A percentile compares a stretch with the other conserved stretches of the same genome.
Evolutionary conservation across 1,284 basidiomycete genomes (phyloP).

Genomic region (Pyrrhoderma lamaoense): DNA sequence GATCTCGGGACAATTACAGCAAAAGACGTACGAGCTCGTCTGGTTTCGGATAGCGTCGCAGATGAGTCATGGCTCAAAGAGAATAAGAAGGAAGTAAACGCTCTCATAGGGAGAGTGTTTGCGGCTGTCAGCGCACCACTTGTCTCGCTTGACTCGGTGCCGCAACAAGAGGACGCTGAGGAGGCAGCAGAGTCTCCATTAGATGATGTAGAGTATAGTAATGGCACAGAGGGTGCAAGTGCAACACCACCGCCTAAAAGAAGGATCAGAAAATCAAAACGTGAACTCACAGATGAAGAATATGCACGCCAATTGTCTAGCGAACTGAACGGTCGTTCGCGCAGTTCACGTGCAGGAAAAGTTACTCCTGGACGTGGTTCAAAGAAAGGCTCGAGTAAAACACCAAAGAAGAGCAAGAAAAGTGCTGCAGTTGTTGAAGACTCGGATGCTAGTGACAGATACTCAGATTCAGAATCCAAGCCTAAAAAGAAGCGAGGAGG

Average conservation of each 20-base stretch:
- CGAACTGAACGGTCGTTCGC: slow-evolving; percentile 62
- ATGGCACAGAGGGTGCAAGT: slow-evolving; percentile 26
- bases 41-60: slow-evolving; percentile 43
- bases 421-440: slow-evolving; percentile 50
- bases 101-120: slow-evolving; percentile 53
- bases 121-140: slow-evolving; percentile 39
- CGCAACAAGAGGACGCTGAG: slow-evolving; percentile 9
- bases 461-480: slow-evolving; percentile 30
- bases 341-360: slow-evolving; percentile 34
- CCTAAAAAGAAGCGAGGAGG: slow-evolving; percentile 29
- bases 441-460: slow-evolving; percentile 35
- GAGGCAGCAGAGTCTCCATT: slow-evolving; percentile 18
- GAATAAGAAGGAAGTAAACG: slow-evolving; percentile 52
- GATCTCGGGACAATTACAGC: slow-evolving; percentile 71
- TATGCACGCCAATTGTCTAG: slow-evolving; percentile 62
- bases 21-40: slow-evolving; percentile 64
- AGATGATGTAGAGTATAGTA: slow-evolving; percentile 10
- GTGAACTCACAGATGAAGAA: slow-evolving; percentile 54
- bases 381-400: slow-evolving; percentile 34
- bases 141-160: background rate
- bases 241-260: slow-evolving; percentile 30
- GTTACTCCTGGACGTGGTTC: slow-evolving; percentile 23
- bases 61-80: slow-evolving; percentile 49
- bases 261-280: slow-evolving; percentile 34
- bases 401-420: slow-evolving; percentile 42